phyloP scores from a whole-genome alignment of 306 rosid genomes.

The Cicer cuneatum region DNA sequence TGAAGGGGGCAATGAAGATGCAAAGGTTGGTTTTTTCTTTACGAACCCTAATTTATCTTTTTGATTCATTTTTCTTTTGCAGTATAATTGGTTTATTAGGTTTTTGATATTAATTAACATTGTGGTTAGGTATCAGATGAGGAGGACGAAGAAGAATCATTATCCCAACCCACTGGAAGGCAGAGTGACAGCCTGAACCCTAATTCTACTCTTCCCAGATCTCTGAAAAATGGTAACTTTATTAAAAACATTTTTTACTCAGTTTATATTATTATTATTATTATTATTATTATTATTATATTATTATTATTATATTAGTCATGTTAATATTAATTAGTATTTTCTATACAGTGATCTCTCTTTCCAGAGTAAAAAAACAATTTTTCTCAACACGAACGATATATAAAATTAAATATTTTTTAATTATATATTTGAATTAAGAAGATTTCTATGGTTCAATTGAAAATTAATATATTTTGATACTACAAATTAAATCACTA shows the following conservation, averaged over 20 bases:
- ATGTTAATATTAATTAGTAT: no score
- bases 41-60: background rate
- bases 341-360: no score
- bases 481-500: no score
- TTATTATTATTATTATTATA: no score
- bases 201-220: slow-evolving; percentile 35
- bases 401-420: no score
- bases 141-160: slow-evolving; percentile 68
- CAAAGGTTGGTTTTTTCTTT: slow-evolving; percentile 52
- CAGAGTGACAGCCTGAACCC: slow-evolving; percentile 64
- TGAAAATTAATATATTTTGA: no score
- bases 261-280: no score
- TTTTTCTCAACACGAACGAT: no score
- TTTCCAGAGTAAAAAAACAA: no score
- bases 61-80: background rate
- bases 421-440: no score
- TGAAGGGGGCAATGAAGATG: slow-evolving; percentile 49
- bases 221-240: slow-evolving; percentile 56
- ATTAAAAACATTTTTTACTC: background rate
- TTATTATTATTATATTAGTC: no score
- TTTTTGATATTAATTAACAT: background rate
- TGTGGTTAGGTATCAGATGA: slow-evolving; percentile 62
- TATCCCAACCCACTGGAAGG: slow-evolving; percentile 65
- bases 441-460: no score
- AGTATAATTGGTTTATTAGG: background rate